A percentile compares a stretch with the other conserved stretches of the same genome.
Evolutionary conservation across 2,329 filamentous ascomycete species (phyloP).

Genomic region (Nemania abortiva): DNA sequence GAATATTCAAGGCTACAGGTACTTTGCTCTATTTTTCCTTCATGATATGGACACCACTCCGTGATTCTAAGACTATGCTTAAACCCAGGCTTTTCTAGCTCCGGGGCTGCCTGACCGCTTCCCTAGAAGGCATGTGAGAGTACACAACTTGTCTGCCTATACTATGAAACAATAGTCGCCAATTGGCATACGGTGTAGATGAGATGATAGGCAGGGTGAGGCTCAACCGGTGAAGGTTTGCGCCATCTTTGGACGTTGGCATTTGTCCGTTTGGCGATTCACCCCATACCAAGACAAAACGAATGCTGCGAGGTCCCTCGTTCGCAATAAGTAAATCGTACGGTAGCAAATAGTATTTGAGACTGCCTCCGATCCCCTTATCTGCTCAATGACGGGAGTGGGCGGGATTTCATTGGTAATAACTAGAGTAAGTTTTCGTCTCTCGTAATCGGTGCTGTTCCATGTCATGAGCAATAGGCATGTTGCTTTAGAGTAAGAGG

Average conservation of each 20-base stretch:
- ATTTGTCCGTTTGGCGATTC: conserved; percentile 16
- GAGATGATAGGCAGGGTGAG: conserved; percentile 9
- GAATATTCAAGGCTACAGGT: background rate
- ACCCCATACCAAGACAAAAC: conserved; percentile 12
- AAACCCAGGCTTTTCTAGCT: conserved; percentile 30
- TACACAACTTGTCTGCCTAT: conserved; percentile 23
- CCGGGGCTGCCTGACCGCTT: conserved; percentile 17
- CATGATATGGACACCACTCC: conserved; percentile 21
- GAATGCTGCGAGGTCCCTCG: conserved; percentile 2
- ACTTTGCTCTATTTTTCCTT: background rate
- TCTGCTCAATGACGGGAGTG: conserved; percentile 18
- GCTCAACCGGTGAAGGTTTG: conserved; percentile 6
- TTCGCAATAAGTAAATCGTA: conserved; percentile 14
- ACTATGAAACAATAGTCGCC: conserved; percentile 31
- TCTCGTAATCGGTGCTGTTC: conserved; percentile 25
- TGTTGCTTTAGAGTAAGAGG: conserved; percentile 17
- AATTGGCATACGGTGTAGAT: conserved; percentile 12
- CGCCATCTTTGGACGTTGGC: conserved; percentile 11
- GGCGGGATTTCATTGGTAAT: conserved; percentile 31
- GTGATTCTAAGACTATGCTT: conserved; percentile 10
- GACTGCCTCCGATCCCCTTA: conserved; percentile 8
- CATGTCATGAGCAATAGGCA: conserved; percentile 10
- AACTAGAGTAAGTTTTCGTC: conserved; percentile 23
- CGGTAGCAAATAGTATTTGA: conserved; percentile 26
- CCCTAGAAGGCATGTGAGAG: conserved; percentile 25